Conservation (phyloP, 2,329 filamentous ascomycete genomes). For the Claviceps digitariae region DNA sequence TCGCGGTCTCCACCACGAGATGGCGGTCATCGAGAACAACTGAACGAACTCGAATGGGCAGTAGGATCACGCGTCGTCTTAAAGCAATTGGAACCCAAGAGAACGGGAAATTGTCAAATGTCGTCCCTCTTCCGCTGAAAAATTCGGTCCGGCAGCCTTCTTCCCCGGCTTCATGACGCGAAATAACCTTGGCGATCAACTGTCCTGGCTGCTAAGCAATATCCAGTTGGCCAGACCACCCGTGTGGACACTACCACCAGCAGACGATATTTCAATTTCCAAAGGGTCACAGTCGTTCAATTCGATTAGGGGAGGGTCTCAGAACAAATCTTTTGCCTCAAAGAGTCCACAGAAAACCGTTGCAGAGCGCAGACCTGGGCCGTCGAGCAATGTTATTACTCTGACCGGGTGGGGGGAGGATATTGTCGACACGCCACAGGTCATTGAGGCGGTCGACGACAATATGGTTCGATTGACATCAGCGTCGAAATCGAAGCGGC, state of each 20-base stretch:
- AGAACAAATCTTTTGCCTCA: neutral
- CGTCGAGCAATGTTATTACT: conserved; percentile 11
- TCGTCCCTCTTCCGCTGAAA: neutral
- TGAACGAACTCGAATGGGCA: neutral
- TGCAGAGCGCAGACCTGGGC: neutral
- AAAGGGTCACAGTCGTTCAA: conserved; percentile 15
- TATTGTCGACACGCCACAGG: conserved; percentile 14
- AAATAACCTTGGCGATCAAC: conserved; percentile 44
- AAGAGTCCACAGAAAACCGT: neutral
- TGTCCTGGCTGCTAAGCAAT: conserved; percentile 43
- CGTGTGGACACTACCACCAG: conserved; percentile 23
- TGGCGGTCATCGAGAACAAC: neutral
- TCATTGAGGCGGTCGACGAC: conserved; percentile 15
- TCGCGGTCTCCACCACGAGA: neutral
- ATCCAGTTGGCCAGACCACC: conserved; percentile 26
- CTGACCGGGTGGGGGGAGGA: conserved; percentile 10
- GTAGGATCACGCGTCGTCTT: neutral
- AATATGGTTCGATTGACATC: conserved; percentile 33
- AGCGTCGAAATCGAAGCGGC: conserved; percentile 30
- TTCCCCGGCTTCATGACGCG: conserved; percentile 43
- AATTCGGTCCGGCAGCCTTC: neutral
- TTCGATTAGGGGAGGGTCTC: neutral
- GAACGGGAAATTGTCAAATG: conserved; percentile 1
- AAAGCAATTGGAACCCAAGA: neutral
- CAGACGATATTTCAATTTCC: conserved; percentile 14